Conservation (phyloP, 2,329 filamentous ascomycete species). For the Sordariomycetes sp. region DNA sequence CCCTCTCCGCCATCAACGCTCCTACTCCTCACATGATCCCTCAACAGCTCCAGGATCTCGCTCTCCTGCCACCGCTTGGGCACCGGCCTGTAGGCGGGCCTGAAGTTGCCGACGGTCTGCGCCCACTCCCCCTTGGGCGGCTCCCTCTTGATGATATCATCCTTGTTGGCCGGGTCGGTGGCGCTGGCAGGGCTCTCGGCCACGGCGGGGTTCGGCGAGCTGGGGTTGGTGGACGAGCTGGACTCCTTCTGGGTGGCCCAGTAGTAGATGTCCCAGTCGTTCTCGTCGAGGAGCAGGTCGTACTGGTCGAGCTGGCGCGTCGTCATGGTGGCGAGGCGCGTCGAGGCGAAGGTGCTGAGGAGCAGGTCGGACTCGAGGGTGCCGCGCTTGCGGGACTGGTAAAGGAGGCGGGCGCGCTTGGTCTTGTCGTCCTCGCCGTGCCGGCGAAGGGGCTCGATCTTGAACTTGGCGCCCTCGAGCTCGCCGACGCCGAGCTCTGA, state of each 20-base stretch:
- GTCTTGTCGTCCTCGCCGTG: conserved; percentile 76
- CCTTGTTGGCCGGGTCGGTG: conserved; percentile 11
- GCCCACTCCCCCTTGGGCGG: conserved; percentile 72
- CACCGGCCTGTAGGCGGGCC: conserved; percentile 86
- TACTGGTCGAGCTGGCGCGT: conserved; percentile 69
- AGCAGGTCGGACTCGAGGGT: conserved; percentile 94
- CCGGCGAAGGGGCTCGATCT: conserved; percentile 80
- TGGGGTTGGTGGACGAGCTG: conserved; percentile 30
- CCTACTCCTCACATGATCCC: conserved; percentile 67
- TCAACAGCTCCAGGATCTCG: conserved; percentile 66
- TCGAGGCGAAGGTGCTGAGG: conserved; percentile 87
- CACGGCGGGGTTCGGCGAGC: conserved; percentile 26
- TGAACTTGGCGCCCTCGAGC: conserved; percentile 78
- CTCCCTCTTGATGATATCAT: conserved; percentile 22
- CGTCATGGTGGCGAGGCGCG: conserved; percentile 67
- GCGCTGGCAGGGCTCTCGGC: conserved; percentile 15
- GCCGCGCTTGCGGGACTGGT: conserved; percentile 94
- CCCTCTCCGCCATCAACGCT: conserved; percentile 28
- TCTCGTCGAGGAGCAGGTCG: conserved; percentile 92
- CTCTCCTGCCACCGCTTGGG: conserved; percentile 78
- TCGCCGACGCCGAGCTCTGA: conserved; percentile 72
- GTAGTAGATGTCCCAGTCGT: conserved; percentile 99
- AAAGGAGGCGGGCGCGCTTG: conserved; percentile 75
- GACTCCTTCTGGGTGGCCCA: conserved; percentile 82
- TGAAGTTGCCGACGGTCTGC: conserved; percentile 90